Base-by-base conservation (phyloP, 768 basidiomycete genomes). In the Amyloporia xantha region DNA sequence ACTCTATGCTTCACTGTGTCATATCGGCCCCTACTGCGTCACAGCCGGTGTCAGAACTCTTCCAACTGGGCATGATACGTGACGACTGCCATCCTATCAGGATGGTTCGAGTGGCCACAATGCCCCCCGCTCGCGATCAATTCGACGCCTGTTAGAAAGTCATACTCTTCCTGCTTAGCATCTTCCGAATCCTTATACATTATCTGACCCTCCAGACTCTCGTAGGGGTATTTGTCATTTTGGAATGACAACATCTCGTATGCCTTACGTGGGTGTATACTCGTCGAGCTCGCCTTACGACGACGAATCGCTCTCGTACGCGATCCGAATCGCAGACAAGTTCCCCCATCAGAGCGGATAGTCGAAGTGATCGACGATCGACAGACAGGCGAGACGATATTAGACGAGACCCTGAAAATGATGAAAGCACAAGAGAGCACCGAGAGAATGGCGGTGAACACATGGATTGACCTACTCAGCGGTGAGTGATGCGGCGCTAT, bases 181-280 rank as follows among this genome's bases (percentile, higher is more conserved):
- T n/a, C n/a, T n/a, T n/a, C n/a, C n/a, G n/a, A n/a, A n/a, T n/a
- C n/a, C n/a, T n/a, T n/a, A n/a, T n/a, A n/a, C 30, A 9, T 19
- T 12, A 25, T 45, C 35, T 37, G 24, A 27, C 23, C n/a, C n/a
- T 17, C 5, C 23, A 11, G 15, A 21, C 41, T 24, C 7, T 23
- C 30, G 30, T 24, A 84, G 81, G 94, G 94, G 28, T 96, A 98
- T 67, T 81, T 98, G 33, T 95, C 92, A 1, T 98, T 98, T 65
- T 98, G 95, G 95, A 98, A 98, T 70, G 95, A 99, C 74, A 98
- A 97, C 69, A 99, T 99, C 57, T 96, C 93, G 0, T 99, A 99
- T 68, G 94, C 95, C 12, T 78, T 99, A 2, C 82, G 96, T n/a
- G 96, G 96, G 4, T 97, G 95, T 66, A 97, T 99, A 60, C 79